These are phyloP conservation scores for Tylopilus felleus DNA, from an alignment of 768 basidiomycete genomes.

Conservation along the genomic window DNA sequence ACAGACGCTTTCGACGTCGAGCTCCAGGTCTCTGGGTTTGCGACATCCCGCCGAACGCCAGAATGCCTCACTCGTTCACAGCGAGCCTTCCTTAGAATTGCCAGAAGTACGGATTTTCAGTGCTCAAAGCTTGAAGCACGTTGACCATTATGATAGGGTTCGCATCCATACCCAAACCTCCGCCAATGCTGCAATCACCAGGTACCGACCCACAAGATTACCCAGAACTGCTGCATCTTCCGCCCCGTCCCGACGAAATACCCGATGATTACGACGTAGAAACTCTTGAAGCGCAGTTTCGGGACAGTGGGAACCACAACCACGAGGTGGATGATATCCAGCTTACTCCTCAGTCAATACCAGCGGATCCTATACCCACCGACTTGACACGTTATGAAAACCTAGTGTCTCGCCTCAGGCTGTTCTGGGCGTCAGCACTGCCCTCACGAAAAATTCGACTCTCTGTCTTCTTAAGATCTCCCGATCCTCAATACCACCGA, in stretches of 20 bases:
- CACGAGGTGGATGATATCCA: conserved; percentile 19
- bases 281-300: conserved; percentile 53
- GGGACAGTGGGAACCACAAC: conserved; percentile 21
- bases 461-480: conserved; percentile 47
- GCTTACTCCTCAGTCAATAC: conserved; percentile 16
- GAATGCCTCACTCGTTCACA: conserved; percentile 71
- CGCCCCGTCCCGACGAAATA: conserved; percentile 58
- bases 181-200: conserved; percentile 18
- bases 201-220: conserved; percentile 33
- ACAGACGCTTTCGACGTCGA: conserved; percentile 65
- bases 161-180: conserved; percentile 66
- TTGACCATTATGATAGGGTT: conserved; percentile 47
- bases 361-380: conserved; percentile 20
- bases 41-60: conserved; percentile 53
- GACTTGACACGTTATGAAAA: conserved; percentile 61
- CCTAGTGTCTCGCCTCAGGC: conserved; percentile 69
- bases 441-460: conserved; percentile 60
- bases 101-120: conserved; percentile 53
- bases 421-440: conserved; percentile 78
- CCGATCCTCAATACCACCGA: conserved; percentile 23
- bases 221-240: conserved; percentile 35
- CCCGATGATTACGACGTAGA: conserved; percentile 55
- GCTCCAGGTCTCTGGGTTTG: conserved; percentile 76
- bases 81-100: conserved; percentile 69
- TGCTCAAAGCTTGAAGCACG: neutral